phyloP scores from a whole-genome alignment of 2,329 filamentous ascomycete species.

The Calonectria hongkongensis region DNA sequence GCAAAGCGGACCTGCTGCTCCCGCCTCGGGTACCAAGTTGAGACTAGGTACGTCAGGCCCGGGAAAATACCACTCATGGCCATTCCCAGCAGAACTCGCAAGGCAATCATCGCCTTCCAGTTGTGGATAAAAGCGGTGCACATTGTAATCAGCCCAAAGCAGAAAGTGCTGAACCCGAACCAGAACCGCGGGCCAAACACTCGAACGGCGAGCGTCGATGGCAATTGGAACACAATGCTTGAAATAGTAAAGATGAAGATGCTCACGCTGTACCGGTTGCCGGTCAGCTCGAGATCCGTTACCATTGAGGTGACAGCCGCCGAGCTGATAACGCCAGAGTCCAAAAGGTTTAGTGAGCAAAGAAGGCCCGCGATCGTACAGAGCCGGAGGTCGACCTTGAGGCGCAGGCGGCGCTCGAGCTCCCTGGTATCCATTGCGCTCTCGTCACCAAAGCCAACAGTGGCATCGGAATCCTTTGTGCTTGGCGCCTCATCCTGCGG shows the following conservation, averaged over 20 bases:
- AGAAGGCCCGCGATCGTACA: slow-evolving; percentile 27
- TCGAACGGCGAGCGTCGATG: slow-evolving; percentile 23
- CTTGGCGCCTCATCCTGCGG: not conserved
- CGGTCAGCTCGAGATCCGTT: slow-evolving; percentile 23
- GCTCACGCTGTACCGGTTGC: slow-evolving; percentile 34
- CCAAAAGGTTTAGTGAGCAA: slow-evolving; percentile 33
- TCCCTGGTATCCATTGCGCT: not conserved
- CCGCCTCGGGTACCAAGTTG: slow-evolving; percentile 26
- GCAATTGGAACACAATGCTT: slow-evolving; percentile 30
- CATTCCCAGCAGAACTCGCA: slow-evolving; percentile 25
- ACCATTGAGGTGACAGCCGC: slow-evolving; percentile 29
- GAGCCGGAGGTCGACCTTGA: slow-evolving; percentile 29
- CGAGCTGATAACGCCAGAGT: slow-evolving; percentile 33
- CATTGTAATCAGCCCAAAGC: slow-evolving; percentile 29
- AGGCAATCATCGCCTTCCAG: slow-evolving; percentile 31
- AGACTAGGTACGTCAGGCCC: slow-evolving; percentile 26
- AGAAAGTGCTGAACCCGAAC: slow-evolving; percentile 21
- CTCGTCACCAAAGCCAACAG: not conserved
- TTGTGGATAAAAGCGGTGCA: slow-evolving; percentile 35
- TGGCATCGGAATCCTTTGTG: not conserved
- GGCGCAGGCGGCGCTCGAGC: slow-evolving; percentile 18
- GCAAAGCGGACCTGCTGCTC: slow-evolving; percentile 30
- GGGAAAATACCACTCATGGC: slow-evolving; percentile 33
- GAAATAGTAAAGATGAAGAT: slow-evolving; percentile 36
- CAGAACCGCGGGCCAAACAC: slow-evolving; percentile 20